Evolutionary conservation across 192 early-diverging fungal species (phyloP).

Genomic region (Phycomyces nitens): DNA sequence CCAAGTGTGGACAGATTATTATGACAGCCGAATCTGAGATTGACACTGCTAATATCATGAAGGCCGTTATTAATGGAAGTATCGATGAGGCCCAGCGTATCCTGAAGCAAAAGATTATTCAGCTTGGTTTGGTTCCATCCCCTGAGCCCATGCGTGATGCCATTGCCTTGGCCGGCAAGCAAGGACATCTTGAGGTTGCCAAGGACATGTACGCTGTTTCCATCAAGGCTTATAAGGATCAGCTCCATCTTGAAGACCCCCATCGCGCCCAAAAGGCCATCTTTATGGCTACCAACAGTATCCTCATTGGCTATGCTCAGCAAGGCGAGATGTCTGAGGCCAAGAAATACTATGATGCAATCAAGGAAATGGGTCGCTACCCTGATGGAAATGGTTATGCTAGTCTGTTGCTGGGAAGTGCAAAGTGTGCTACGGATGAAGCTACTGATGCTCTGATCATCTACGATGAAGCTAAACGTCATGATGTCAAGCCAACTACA

Average conservation of each 20-base stretch:
- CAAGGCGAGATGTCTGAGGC: conserved; percentile 45
- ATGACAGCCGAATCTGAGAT: too few species aligned
- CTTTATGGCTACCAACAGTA: conserved; percentile 39
- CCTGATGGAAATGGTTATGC: conserved; percentile 57
- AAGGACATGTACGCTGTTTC: conserved; percentile 17
- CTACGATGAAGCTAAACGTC: conserved; percentile 52
- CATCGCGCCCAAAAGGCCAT: conserved; percentile 30
- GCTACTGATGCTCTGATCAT: conserved; percentile 51
- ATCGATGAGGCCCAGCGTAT: conserved; percentile 6
- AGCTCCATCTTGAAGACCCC: neutral
- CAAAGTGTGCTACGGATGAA: conserved; percentile 48
- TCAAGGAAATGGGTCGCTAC: conserved; percentile 38
- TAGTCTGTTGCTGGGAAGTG: conserved; percentile 47
- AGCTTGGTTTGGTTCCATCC: conserved; percentile 11
- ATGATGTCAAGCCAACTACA: conserved; percentile 49
- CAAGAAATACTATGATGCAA: conserved; percentile 52
- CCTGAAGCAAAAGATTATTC: conserved; percentile 15
- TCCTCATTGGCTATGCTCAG: conserved; percentile 48
- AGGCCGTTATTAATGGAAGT: too few species aligned
- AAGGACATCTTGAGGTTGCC: conserved; percentile 24
- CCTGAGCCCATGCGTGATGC: conserved; percentile 34
- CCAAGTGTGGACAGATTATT: too few species aligned
- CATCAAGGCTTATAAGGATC: conserved; percentile 2
- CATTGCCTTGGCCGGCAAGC: conserved; percentile 32
- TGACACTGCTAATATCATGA: too few species aligned